A percentile compares a stretch with the other conserved stretches of the same genome.
phyloP scores from a whole-genome alignment of 306 rosid genomes.

The Clitoria ternatea region DNA sequence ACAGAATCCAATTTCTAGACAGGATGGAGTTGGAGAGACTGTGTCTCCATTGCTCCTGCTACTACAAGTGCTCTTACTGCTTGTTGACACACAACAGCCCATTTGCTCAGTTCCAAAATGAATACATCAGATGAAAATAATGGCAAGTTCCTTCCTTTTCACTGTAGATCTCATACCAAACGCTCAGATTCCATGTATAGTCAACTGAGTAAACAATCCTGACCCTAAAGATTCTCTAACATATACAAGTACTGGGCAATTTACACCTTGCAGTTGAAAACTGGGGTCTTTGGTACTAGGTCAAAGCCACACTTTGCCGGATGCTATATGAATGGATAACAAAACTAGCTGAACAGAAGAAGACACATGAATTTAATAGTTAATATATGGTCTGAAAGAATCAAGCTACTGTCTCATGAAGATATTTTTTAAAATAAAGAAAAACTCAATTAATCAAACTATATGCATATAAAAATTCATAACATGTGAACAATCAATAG shows the following conservation, averaged over 20 bases:
- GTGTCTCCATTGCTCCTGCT: constrained; percentile 61
- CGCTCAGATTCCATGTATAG: constrained; percentile 28
- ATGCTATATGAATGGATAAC: constrained; percentile 23
- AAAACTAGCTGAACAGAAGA: constrained; percentile 53
- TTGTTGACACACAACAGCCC: constrained; percentile 87
- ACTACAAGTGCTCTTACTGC: constrained; percentile 54
- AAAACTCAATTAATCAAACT: neutral
- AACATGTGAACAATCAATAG: constrained; percentile 49
- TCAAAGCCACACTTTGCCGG: constrained; percentile 48
- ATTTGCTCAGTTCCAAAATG: constrained; percentile 54
- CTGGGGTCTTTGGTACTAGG: constrained; percentile 30
- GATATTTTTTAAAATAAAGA: neutral
- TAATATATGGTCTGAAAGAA: constrained; percentile 32
- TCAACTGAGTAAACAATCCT: constrained; percentile 36
- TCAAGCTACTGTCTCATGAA: constrained; percentile 26
- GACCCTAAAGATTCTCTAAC: constrained; percentile 40
- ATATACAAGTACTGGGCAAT: constrained; percentile 23
- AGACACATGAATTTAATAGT: constrained; percentile 43
- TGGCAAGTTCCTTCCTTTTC: constrained; percentile 29
- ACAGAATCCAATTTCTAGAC: constrained; percentile 40
- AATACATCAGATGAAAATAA: constrained; percentile 34
- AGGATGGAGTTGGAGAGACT: constrained; percentile 41
- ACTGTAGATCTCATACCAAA: constrained; percentile 52
- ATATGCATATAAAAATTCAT: constrained; percentile 14
- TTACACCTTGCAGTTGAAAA: constrained; percentile 39